Evolutionary conservation across 768 basidiomycete species (phyloP), one percentile per base, ranked within the genome.

Genomic region (Macrolepiota albuminosa): DNA sequence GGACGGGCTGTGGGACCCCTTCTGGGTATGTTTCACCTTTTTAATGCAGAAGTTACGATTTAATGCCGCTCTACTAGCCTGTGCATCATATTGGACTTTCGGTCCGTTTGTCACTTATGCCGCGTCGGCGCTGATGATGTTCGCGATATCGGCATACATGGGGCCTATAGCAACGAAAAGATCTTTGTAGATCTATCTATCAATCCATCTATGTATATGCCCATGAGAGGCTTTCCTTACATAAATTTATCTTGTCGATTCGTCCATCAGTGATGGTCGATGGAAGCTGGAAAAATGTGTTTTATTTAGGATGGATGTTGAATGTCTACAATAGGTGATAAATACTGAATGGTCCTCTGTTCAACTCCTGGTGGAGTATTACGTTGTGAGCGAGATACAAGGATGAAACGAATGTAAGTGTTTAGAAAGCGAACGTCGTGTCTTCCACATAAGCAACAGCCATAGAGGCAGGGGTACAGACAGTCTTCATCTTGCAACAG

Each of bases 1-100:
- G 96, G 96, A 4, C 84, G 96, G 59, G 95, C 96, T 4, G 77
- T 97, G 40, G 96, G 96, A 0, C 96, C 96, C 5, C 71, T 98
- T 5, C 76, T 95, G n/a, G 93, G 93, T 86, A 73, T 53, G 86
- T 57, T 50, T 67, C 36, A 24, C 21, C 40, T 5, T 36, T 59
- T 48, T 50, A 46, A 46, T 54, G 45, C 50, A 59, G 59, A 66
- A 54, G 68, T 46, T 21, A 47, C 66, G 63, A 69, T 58, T 72
- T 10, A 57, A 64, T 37, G 48, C 21, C 58, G 47, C 21, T 47
- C 42, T 63, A 42, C 55, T 56, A 94, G 92, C 92, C 6, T 94
- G 92, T 70, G 91, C 84, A 33, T 86, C 84, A 13, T 94, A 94
- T 69, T 94, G 92, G 92, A 90, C 91, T 4, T 86, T 93, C 66